Evolutionary conservation across 164 flowering plant species (phyloP), one percentile per base, ranked within the genome.

Genomic region (Dillenia suffruticosa): DNA sequence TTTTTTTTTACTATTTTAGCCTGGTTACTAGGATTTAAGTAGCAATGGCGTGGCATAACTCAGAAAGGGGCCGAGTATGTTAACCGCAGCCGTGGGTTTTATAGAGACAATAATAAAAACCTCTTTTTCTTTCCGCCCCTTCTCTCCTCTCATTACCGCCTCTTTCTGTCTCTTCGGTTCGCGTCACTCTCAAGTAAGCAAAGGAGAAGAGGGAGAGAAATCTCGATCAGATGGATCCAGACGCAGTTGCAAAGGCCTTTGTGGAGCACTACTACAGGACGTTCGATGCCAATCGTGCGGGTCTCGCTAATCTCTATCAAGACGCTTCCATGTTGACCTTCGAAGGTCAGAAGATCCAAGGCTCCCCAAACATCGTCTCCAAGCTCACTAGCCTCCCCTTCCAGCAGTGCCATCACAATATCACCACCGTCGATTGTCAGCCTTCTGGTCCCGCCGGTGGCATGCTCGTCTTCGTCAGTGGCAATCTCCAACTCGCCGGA

Each of bases 201-300:
- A 47, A n/a, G 48, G 22, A 49, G 54, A 47, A 26, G 59, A 19
- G 63, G 46, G 49, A 45, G 51, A 17, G 49, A 32, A 9, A 10
- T 10, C 45, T 3, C 58, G 59, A 24, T 46, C 4, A 51, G 56
- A 91, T 92, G 97, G 94, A 92, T 83, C 85, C 92, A 17, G 94
- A 92, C 66, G 60, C 81, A 2, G 64, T 92, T 16, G 79, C 96
- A 0, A 89, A 79, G 74, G 90, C 90, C 0, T 92, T 92, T 68
- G 97, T 92, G 43, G 90, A 87, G 71, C 97, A 91, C 77, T 91
- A 91, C 82, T 91, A 91, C 79, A 3, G 85, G 43, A 80, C 89
- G 2, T 91, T 91, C 79, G 97, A 92, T 59, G 59, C 87, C 12
- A 86, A 87, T 55, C 75, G 97, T 2, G 63, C 77, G 10, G 74